phyloP scores from a whole-genome alignment of 495 filamentous ascomycete genomes.

The Hypoxylon fuscum region DNA sequence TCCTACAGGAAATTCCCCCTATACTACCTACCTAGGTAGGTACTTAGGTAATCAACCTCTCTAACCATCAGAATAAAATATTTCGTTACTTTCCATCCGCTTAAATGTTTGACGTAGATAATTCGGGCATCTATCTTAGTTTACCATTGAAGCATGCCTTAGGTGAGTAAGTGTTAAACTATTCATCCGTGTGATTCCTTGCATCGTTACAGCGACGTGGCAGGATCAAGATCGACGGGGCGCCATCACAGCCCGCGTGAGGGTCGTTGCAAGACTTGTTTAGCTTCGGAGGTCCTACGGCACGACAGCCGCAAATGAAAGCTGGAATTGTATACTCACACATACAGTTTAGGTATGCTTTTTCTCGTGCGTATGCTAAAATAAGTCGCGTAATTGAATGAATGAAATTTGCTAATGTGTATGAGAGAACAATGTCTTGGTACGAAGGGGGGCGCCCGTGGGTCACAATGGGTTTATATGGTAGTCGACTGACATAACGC shows the following conservation, averaged over 20 bases:
- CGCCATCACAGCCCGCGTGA: slow-evolving; percentile 14
- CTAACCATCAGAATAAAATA: too few species aligned
- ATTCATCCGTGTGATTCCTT: slow-evolving; percentile 25
- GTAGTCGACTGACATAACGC: background rate
- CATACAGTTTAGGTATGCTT: slow-evolving; percentile 13
- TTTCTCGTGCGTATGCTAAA: background rate
- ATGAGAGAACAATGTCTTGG: slow-evolving; percentile 3
- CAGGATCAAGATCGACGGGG: slow-evolving; percentile 29
- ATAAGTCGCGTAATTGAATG: background rate
- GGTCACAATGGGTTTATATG: slow-evolving; percentile 16
- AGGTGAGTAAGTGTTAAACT: background rate
- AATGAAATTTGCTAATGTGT: background rate
- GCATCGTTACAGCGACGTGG: slow-evolving; percentile 33
- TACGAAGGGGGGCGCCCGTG: background rate
- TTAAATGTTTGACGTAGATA: too few species aligned
- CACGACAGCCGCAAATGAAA: slow-evolving; percentile 33
- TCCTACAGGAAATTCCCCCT: background rate
- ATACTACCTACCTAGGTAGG: too few species aligned
- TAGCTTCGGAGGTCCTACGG: slow-evolving; percentile 17
- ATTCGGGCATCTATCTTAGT: background rate
- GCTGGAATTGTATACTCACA: slow-evolving; percentile 34
- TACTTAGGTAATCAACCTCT: too few species aligned
- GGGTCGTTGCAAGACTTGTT: slow-evolving; percentile 21
- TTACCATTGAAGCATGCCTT: background rate
- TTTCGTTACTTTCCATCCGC: too few species aligned